A percentile compares a stretch with the other conserved stretches of the same genome.
Evolutionary conservation across 2,329 filamentous ascomycete species (phyloP).

Genomic region (Fusarium transvaalense): DNA sequence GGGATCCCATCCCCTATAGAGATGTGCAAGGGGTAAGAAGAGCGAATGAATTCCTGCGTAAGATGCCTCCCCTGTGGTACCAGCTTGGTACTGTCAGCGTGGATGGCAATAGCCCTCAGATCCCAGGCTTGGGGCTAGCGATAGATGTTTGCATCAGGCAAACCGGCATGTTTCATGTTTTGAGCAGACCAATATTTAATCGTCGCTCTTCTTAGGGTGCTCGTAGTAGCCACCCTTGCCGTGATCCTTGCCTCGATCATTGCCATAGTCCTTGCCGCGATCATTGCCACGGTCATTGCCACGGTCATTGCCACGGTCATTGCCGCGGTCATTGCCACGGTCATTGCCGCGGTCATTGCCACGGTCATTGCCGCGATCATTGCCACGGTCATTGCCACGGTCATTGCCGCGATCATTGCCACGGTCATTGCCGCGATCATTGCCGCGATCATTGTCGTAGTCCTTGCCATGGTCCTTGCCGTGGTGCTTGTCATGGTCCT

Average conservation of each 20-base stretch:
- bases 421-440: not conserved
- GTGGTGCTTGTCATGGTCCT: not conserved
- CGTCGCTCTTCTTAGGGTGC: not conserved
- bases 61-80: too few species aligned
- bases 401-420: not conserved
- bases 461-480: not conserved
- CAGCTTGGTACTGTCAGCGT: not conserved
- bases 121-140: not conserved
- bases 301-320: not conserved
- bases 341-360: not conserved
- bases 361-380: not conserved
- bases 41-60: not conserved
- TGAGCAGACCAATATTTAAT: not conserved
- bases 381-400: not conserved
- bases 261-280: too few species aligned
- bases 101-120: not conserved
- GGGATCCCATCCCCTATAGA: not conserved
- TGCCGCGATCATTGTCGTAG: not conserved
- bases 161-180: not conserved
- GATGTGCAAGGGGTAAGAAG: not conserved
- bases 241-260: too few species aligned
- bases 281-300: not conserved
- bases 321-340: not conserved
- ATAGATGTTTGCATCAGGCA: not conserved
- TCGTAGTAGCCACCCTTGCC: not conserved